Base-by-base conservation (phyloP, 2,329 filamentous ascomycete species). In the Botrytis paeoniae region DNA sequence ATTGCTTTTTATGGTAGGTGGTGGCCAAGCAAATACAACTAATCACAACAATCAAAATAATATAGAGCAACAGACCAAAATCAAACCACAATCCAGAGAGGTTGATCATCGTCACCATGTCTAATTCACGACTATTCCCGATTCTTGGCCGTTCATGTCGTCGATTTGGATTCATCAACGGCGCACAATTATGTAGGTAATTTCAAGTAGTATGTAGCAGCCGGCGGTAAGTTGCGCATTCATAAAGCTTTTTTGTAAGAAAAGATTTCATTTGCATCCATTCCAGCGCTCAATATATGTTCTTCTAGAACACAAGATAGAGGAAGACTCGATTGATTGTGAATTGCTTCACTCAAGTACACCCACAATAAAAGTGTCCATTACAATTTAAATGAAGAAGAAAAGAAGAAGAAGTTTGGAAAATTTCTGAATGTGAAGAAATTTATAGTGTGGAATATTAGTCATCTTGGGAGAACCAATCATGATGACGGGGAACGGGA, bases 341-440 rank as follows among this genome's bases (percentile, higher is more conserved):
- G 54, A 72, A 68, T 72, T 71, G 48, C 81, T 74, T 69, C 75
- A 84, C 84, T 81, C 88, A 87, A 90, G 88, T 85, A 86, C 85
- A 88, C 89, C 89, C 88, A 91, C 89, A 91, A 91, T 91, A 91
- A 89, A 80, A 87, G 86, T 89, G 88, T 86, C 82, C 88, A 84
- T 80, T 86, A 90, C 91, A 89, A 91, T 80, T 84, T 84, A 82
- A 82, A 76, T 75, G 79, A 80, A 81, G 81, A 85, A 82, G 82
- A 83, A 68, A 80, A 81, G 69, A 81, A 79, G 78, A 48, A 65
- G 41, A 45, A 20, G 37, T 0, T 25, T 79, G 76, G 74, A 76
- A 75, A 75, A 79, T 70, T 72, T 69, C 59, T 48, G 32, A 62
- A n/a, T 69, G 54, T 69, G 65, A 69, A 76, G 75, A 78, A 71